These are phyloP conservation scores for Globisporangium carolinianum DNA, from an alignment of 352 stramenopile species.

Conservation along the genomic window DNA sequence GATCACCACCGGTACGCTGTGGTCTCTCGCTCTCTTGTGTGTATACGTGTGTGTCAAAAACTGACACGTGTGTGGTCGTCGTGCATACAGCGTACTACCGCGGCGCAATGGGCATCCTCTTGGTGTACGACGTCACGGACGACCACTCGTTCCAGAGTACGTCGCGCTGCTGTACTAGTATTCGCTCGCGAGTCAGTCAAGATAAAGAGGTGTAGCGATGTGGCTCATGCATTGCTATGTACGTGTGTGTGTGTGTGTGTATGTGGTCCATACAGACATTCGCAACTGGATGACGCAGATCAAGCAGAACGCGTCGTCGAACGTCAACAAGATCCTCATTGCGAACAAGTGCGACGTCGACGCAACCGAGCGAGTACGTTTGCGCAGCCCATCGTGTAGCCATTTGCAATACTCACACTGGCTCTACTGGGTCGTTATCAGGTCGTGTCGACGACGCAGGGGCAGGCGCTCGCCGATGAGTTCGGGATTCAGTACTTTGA, in stretches of 20 bases:
- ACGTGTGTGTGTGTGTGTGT: background rate
- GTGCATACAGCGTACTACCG: slow-evolving; percentile 79
- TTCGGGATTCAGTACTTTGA: slow-evolving; percentile 95
- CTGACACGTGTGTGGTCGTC: background rate
- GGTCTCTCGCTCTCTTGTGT: background rate
- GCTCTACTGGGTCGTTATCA: background rate
- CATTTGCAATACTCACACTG: background rate
- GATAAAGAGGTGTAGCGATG: no score
- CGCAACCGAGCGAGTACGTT: slow-evolving; percentile 89
- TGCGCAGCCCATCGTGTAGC: background rate
- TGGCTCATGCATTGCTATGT: background rate
- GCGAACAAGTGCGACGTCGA: slow-evolving; percentile 99
- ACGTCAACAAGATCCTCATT: slow-evolving; percentile 99
- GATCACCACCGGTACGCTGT: slow-evolving; percentile 67
- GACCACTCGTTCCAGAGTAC: slow-evolving; percentile 89
- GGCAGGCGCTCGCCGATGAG: slow-evolving; percentile 89
- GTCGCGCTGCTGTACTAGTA: slow-evolving; percentile 2
- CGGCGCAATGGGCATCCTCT: slow-evolving; percentile 87
- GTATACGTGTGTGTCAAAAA: background rate
- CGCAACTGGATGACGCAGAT: slow-evolving; percentile 91
- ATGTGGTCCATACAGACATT: slow-evolving; percentile 42
- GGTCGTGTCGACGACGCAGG: slow-evolving; percentile 90
- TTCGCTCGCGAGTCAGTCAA: no score
- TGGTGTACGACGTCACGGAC: slow-evolving; percentile 92
- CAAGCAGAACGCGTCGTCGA: slow-evolving; percentile 97